phyloP scores from a whole-genome alignment of 2,329 filamentous ascomycete species.

The Hypoxylon sp. region DNA sequence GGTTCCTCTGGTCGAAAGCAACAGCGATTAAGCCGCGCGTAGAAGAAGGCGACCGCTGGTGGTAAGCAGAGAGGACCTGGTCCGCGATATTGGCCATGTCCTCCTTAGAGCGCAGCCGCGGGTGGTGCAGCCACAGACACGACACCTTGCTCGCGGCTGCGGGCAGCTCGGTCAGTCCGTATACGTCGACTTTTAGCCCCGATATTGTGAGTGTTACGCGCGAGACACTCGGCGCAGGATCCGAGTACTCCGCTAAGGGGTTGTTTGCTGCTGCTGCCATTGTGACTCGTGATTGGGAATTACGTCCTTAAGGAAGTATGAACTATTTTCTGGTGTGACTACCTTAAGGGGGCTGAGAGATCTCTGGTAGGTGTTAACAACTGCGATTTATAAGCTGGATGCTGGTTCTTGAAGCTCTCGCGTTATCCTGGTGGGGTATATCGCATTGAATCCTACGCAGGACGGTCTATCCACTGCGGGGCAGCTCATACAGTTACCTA shows the following conservation, averaged over 20 bases:
- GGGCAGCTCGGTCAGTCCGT: slow-evolving; percentile 83
- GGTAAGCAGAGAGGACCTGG: slow-evolving; percentile 79
- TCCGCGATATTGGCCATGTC: slow-evolving; percentile 83
- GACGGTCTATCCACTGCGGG: neutral
- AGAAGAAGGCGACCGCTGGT: slow-evolving; percentile 58
- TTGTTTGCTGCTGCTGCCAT: slow-evolving; percentile 34
- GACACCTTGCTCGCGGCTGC: slow-evolving; percentile 69
- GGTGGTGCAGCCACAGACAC: slow-evolving; percentile 93
- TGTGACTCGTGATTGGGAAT: slow-evolving; percentile 51
- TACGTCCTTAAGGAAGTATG: slow-evolving; percentile 57
- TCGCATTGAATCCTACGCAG: neutral
- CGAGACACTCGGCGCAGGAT: slow-evolving; percentile 24
- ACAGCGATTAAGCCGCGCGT: slow-evolving; percentile 79
- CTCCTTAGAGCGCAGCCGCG: slow-evolving; percentile 77
- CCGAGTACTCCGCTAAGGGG: slow-evolving; percentile 10
- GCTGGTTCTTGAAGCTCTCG: neutral
- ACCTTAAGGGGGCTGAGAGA: slow-evolving; percentile 69
- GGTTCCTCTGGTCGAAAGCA: slow-evolving; percentile 93
- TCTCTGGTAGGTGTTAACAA: neutral
- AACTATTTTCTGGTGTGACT: slow-evolving; percentile 74
- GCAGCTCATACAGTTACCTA: neutral
- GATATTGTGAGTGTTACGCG: slow-evolving; percentile 72
- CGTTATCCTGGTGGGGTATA: neutral
- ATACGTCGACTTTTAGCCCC: slow-evolving; percentile 83
- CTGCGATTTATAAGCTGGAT: neutral